Evolutionary conservation across 2,329 filamentous ascomycete species (phyloP).

Genomic region (Epichloe glyceriae): DNA sequence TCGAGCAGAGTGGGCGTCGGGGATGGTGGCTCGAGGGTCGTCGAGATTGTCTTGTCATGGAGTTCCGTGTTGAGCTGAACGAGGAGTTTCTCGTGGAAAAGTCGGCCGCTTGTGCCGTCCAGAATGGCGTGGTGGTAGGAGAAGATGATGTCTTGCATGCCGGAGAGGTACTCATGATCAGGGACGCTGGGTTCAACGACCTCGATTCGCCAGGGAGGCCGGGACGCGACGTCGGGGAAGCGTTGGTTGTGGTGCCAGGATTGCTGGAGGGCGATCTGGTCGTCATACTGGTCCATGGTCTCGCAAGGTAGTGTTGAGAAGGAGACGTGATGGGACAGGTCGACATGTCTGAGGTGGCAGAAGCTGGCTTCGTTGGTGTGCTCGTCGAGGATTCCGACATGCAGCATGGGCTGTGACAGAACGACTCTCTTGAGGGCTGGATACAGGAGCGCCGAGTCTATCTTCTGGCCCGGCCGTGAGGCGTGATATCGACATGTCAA

Average conservation of each 20-base stretch:
- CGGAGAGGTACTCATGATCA: conserved; percentile 5
- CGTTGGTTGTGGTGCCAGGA: conserved; percentile 26
- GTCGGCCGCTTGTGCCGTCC: conserved; percentile 35
- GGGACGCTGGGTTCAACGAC: conserved; percentile 17
- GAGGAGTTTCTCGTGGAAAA: conserved; percentile 37
- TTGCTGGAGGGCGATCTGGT: conserved; percentile 19
- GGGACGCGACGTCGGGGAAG: conserved; percentile 26
- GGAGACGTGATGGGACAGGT: conserved; percentile 30
- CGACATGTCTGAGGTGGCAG: conserved; percentile 27
- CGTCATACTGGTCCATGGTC: conserved; percentile 17
- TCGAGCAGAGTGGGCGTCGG: conserved; percentile 10
- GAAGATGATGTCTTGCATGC: conserved; percentile 30
- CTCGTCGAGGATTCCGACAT: conserved; percentile 34
- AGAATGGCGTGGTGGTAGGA: conserved; percentile 38
- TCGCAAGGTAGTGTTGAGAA: conserved; percentile 16
- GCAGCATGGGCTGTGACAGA: conserved; percentile 31
- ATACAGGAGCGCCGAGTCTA: conserved; percentile 15
- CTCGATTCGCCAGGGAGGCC: conserved; percentile 35
- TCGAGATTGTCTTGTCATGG: neutral
- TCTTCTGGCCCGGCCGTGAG: neutral
- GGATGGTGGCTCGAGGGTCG: conserved; percentile 17
- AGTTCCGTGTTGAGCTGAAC: conserved; percentile 23
- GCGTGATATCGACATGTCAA: conserved; percentile 30
- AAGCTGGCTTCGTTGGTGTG: conserved; percentile 31
- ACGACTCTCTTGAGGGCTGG: conserved; percentile 28